phyloP scores from a whole-genome alignment of 768 basidiomycete species.

The Suillus americanus region DNA sequence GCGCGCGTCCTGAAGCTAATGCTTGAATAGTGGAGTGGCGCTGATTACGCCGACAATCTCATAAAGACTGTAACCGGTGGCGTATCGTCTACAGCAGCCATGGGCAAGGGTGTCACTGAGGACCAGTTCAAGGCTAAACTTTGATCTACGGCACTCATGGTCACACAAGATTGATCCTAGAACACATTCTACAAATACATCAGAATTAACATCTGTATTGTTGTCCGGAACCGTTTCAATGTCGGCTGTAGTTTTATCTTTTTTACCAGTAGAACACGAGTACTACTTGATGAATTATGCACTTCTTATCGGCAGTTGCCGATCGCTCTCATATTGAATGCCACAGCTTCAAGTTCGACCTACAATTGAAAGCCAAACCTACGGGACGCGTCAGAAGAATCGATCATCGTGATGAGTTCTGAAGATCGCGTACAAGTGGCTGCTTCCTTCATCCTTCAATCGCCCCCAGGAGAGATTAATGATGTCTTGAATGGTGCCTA shows the following conservation, averaged over 20 bases:
- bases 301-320: slow-evolving; percentile 1
- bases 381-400: not conserved
- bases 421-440: slow-evolving; percentile 70
- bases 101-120: slow-evolving; percentile 96
- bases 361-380: not conserved
- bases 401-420: slow-evolving; percentile 46
- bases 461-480: slow-evolving; percentile 95
- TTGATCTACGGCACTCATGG: slow-evolving; percentile 22
- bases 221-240: not conserved
- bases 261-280: not conserved
- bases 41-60: slow-evolving; percentile 87
- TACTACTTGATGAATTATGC: not conserved
- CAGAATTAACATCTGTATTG: not conserved
- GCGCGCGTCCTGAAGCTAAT: slow-evolving; percentile 14
- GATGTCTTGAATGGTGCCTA: slow-evolving; percentile 85
- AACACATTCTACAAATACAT: not conserved
- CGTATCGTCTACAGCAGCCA: slow-evolving; percentile 96
- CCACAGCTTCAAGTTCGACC: not conserved
- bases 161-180: not conserved
- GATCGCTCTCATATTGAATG: not conserved
- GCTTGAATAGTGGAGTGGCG: slow-evolving; percentile 81
- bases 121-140: slow-evolving; percentile 67
- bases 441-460: slow-evolving; percentile 79
- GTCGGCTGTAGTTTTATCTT: not conserved
- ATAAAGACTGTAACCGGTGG: slow-evolving; percentile 98